Evolutionary conservation across 1,139 yeast genomes (phyloP), one percentile per base, ranked within the genome.

Genomic region (Kluyveromyces sp.): DNA sequence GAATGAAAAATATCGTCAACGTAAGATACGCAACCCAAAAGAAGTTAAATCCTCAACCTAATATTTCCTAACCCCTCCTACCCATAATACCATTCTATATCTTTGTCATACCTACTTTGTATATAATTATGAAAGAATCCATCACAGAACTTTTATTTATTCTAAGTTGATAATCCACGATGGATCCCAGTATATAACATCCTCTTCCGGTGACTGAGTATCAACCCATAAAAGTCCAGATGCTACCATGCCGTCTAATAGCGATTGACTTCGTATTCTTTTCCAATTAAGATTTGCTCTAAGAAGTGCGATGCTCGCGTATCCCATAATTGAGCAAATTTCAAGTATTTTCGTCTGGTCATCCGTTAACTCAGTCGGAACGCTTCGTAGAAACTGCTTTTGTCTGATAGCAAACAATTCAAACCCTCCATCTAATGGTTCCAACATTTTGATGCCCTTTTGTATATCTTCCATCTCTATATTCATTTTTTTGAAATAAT

Each of bases 161-260:
- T 40, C 26, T 8, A 47, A 31, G 36, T 48, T 48, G 6, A 39
- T 56, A 35, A 74, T 72, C 77, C 77, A 73, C 7, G 77, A 66
- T 33, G 82, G 77, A 35, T 73, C 71, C 95, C 95, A 87, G 59
- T 75, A 87, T 54, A 72, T 75, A 30, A 65, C 64, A 52, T 79
- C 88, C 0, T 67, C 68, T 7, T 75, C 79, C 2, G 55, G 61
- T 2, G 43, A 41, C 45, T 54, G 64, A 3, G 65, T 64, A 59
- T 89, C 97, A 1, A 88, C 70, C 97, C 97, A 89, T 28, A 89
- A 68, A 43, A 87, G 70, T 7, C 97, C 96, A 43, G 75, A 76
- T 59, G 83, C 73, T 3, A 88, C 83, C 87, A 89, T 81, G 49
- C 85, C 94, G 42, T 84, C 82, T 25, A 90, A 63, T 7, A 81